Evolutionary conservation across 768 basidiomycete genomes (phyloP).

Genomic region (Tulasnella sp.): DNA sequence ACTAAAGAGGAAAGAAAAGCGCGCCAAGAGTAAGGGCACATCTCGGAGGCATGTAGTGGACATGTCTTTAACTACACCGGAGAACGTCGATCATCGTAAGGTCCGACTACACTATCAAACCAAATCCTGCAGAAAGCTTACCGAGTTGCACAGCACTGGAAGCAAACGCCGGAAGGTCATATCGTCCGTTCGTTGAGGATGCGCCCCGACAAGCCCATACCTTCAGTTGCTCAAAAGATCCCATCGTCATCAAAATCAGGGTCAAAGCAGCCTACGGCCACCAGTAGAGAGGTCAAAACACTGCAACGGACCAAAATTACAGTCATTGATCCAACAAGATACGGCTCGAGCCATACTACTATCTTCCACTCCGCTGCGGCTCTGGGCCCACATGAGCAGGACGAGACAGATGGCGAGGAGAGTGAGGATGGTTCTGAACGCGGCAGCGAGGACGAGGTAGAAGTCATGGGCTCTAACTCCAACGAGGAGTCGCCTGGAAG

Average conservation of each 20-base stretch:
- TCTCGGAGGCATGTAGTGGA: conserved; percentile 37
- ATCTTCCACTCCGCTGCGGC: too few relatives aligned
- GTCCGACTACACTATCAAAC: conserved; percentile 3
- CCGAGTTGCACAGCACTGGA: conserved; percentile 43
- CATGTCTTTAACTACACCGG: conserved; percentile 52
- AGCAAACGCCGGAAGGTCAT: conserved; percentile 52
- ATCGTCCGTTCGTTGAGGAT: conserved; percentile 56
- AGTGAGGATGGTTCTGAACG: too few relatives aligned
- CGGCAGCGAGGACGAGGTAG: too few relatives aligned
- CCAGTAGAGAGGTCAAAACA: conserved; percentile 32
- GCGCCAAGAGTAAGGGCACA: conserved; percentile 19
- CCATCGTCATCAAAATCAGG: not conserved
- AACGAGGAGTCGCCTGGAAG: too few relatives aligned
- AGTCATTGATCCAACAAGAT: conserved; percentile 62
- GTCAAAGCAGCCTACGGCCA: not conserved
- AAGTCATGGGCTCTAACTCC: too few relatives aligned
- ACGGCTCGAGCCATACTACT: conserved; percentile 53
- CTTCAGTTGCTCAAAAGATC: conserved; percentile 19
- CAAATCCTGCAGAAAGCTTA: too few relatives aligned
- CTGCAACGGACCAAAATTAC: conserved; percentile 46
- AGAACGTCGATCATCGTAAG: conserved; percentile 37
- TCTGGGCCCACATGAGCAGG: too few relatives aligned
- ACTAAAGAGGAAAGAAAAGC: conserved; percentile 20
- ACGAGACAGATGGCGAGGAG: not conserved
- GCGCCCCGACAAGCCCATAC: conserved; percentile 54